These are phyloP conservation scores for Suhomyces coccinellae DNA, from an alignment of 1,139 yeast species.

Conservation along the genomic window DNA sequence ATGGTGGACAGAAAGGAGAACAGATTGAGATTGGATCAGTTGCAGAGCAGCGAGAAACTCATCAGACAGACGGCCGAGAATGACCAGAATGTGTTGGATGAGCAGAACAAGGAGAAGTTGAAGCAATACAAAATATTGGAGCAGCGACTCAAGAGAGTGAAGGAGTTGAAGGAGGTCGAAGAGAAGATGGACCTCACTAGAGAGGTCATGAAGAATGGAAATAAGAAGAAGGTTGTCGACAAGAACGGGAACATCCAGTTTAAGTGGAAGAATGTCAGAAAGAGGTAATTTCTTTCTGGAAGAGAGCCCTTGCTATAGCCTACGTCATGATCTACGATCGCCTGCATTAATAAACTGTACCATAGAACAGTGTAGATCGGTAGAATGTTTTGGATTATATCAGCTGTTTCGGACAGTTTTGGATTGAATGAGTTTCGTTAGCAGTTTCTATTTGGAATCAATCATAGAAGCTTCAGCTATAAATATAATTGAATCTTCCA, in stretches of 20 bases:
- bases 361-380: background rate
- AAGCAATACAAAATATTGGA: constrained; percentile 57
- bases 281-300: constrained; percentile 53
- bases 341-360: constrained; percentile 2
- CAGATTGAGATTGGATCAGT: constrained; percentile 63
- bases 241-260: constrained; percentile 67
- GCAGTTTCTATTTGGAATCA: too few relatives aligned
- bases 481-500: too few relatives aligned
- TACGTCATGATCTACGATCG: background rate
- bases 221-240: constrained; percentile 70
- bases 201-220: constrained; percentile 89
- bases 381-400: too few relatives aligned
- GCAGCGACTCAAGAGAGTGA: constrained; percentile 64
- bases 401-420: too few relatives aligned
- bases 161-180: constrained; percentile 66
- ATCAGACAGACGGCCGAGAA: constrained; percentile 27
- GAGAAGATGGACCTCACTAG: constrained; percentile 72
- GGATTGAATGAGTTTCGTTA: too few relatives aligned
- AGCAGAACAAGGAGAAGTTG: constrained; percentile 55
- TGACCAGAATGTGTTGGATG: constrained; percentile 39
- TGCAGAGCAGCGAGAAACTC: constrained; percentile 41
- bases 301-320: background rate
- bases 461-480: too few relatives aligned
- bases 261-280: constrained; percentile 87
- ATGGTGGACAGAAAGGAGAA: constrained; percentile 69